phyloP scores from a whole-genome alignment of 2,329 filamentous ascomycete genomes.

The Trichocomaceae sp. region DNA sequence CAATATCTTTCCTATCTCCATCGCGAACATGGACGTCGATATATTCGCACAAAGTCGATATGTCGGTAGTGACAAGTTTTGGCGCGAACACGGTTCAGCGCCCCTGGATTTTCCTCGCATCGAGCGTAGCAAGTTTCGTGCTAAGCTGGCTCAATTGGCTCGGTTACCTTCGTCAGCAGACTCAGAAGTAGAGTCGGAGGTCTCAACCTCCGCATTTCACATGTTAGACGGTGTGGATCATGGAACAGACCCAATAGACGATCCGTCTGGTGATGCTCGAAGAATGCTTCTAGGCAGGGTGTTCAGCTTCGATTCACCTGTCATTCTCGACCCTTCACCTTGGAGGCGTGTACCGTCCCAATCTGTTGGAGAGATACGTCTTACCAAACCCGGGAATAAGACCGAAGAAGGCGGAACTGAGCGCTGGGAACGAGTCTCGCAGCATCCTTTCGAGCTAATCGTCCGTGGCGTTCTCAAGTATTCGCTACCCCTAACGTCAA shows the following conservation, averaged over 20 bases:
- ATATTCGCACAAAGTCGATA: slow-evolving; percentile 92
- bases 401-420: slow-evolving; percentile 74
- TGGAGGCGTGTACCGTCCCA: slow-evolving; percentile 66
- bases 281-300: slow-evolving; percentile 92
- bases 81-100: slow-evolving; percentile 29
- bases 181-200: slow-evolving; percentile 14
- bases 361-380: slow-evolving; percentile 75
- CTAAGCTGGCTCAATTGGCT: slow-evolving; percentile 24
- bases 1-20: slow-evolving; percentile 80
- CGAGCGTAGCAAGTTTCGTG: slow-evolving; percentile 29
- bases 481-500: slow-evolving; percentile 53
- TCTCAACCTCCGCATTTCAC: slow-evolving; percentile 16
- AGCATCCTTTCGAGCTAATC: slow-evolving; percentile 90
- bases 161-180: slow-evolving; percentile 18
- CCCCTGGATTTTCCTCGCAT: slow-evolving; percentile 25
- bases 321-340: slow-evolving; percentile 85
- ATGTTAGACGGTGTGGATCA: slow-evolving; percentile 42
- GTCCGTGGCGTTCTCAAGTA: slow-evolving; percentile 89
- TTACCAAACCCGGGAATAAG: slow-evolving; percentile 76
- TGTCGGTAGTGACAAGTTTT: slow-evolving; percentile 55
- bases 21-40: slow-evolving; percentile 81
- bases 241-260: slow-evolving; percentile 56
- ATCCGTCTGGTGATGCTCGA: slow-evolving; percentile 55
- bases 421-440: slow-evolving; percentile 83
- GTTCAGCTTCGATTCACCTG: slow-evolving; percentile 74